Evolutionary conservation across 1,284 basidiomycete genomes (phyloP), one percentile per base, ranked within the genome.

Genomic region (Apiotrichum veenhuisii): DNA sequence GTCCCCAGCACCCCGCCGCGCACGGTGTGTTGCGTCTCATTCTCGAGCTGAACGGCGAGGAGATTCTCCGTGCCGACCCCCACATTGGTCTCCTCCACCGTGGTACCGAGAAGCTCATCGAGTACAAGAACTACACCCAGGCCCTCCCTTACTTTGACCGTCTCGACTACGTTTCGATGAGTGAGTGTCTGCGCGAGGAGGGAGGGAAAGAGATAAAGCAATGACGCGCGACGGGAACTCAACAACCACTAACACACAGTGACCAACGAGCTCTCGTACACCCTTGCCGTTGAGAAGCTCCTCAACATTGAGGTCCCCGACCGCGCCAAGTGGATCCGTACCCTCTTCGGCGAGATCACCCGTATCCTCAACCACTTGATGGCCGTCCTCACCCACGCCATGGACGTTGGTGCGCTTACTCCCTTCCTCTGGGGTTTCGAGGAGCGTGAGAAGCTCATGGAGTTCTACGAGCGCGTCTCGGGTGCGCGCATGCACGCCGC

Each of bases 401-500:
- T 68, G 64, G 92, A 96, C 72, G 95, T 98, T 62, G 96, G 95
- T 74, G 95, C 92, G 62, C 83, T 99, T 9, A 99, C 96, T 1
- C 96, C 95, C 47, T 99, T 98, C 87, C 82, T 98, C 40, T 98
- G 93, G 94, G 96, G 94, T 71, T 98, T 98, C 82, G 95, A 98
- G 79, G 95, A 98, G 80, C 92, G 95, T 64, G 95, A 98, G 80
- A 98, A 98, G 82, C 86, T 98, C 65, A 98, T 98, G 95, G 95
- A 98, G 78, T 98, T 98, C 80, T 98, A 98, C 79, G 95, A 99
- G 79, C 91, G 95, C 57, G 94, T 98, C 36, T 98, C 94, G 11
- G 95, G 95, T 67, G 95, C 95, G 2, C 92, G 95, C 60, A 83
- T 99, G 71, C 95, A 98, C 75, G 87, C 93, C 8, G 95, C 95